Conservation (phyloP, 306 rosid genomes). For the Lagenaria siceraria region DNA sequence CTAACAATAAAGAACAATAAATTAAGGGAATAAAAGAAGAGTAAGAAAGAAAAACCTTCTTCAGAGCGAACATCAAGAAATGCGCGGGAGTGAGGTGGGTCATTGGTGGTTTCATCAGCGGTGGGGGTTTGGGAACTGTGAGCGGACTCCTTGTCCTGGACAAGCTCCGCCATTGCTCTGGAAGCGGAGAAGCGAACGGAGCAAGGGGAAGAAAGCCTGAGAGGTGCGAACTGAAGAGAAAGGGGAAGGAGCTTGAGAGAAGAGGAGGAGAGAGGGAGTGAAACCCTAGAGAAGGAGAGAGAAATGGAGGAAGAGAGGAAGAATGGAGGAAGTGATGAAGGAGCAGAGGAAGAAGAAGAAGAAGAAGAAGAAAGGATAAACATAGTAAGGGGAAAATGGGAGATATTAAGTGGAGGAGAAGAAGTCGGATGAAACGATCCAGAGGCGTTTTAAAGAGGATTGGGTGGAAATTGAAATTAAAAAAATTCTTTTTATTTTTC, state of each 20-base stretch:
- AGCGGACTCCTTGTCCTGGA: slow-evolving; percentile 20
- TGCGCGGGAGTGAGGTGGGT: slow-evolving; percentile 22
- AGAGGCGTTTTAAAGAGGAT: not conserved
- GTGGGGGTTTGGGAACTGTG: slow-evolving; percentile 4
- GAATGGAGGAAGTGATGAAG: slow-evolving; percentile 11
- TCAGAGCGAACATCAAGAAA: slow-evolving; percentile 28
- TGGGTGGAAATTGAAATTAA: not conserved
- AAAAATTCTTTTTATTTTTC: too few relatives aligned
- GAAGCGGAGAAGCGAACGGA: slow-evolving; percentile 12
- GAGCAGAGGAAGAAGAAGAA: slow-evolving; percentile 7
- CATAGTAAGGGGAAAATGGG: slow-evolving; percentile 15
- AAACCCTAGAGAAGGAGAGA: slow-evolving; percentile 10
- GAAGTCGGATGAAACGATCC: slow-evolving; percentile 1
- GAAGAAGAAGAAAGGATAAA: slow-evolving; percentile 25
- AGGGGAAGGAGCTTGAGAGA: slow-evolving; percentile 16
- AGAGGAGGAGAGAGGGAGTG: slow-evolving; percentile 4
- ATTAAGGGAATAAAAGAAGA: not conserved
- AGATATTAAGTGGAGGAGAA: slow-evolving; percentile 1
- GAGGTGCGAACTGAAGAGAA: slow-evolving; percentile 11
- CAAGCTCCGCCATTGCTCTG: slow-evolving; percentile 33
- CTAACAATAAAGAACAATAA: not conserved
- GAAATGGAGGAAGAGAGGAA: slow-evolving; percentile 2
- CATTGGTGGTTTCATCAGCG: slow-evolving; percentile 3
- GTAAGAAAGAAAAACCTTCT: slow-evolving; percentile 17
- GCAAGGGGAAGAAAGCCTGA: slow-evolving; percentile 13